Percentiles rank a stretch among this genome's conserved stretches.
phyloP scores from a whole-genome alignment of 495 filamentous ascomycete genomes.

The Amphirosellinia nigrospora region DNA sequence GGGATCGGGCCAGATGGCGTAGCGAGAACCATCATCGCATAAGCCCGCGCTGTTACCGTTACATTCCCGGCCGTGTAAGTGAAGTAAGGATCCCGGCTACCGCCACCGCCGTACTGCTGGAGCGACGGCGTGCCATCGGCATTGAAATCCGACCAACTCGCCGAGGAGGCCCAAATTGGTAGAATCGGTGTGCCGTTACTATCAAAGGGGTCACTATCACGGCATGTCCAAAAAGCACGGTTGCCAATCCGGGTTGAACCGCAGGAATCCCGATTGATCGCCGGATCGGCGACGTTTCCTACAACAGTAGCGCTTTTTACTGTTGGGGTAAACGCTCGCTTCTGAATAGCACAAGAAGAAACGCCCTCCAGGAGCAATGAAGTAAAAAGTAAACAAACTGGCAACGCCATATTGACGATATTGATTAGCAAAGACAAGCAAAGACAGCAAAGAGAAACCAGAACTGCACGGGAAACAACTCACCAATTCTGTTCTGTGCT shows the following conservation, averaged over 20 bases:
- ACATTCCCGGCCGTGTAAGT: conserved; percentile 34
- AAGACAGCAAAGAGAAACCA: conserved; percentile 5
- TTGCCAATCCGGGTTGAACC: conserved; percentile 35
- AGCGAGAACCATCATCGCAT: conserved; percentile 38
- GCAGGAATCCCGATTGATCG: conserved; percentile 41
- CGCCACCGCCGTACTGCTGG: conserved; percentile 33
- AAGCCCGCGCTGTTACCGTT: conserved; percentile 27
- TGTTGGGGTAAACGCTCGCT: conserved; percentile 21
- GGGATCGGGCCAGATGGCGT: conserved; percentile 41
- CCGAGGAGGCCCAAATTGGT: conserved; percentile 35
- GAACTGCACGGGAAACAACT: not conserved
- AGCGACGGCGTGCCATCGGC: conserved; percentile 29
- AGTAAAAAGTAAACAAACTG: conserved; percentile 11
- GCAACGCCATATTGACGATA: conserved; percentile 13
- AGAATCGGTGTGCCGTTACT: conserved; percentile 30
- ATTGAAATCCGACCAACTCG: conserved; percentile 38
- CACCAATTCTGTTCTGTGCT: not conserved
- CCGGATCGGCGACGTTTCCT: conserved; percentile 40
- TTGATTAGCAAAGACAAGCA: conserved; percentile 4
- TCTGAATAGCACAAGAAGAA: conserved; percentile 4
- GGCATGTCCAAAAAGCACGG: conserved; percentile 40
- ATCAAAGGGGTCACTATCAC: conserved; percentile 36
- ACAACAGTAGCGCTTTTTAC: conserved; percentile 31
- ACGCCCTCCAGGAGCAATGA: conserved; percentile 16
- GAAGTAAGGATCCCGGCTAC: conserved; percentile 35